Conservation (phyloP, 441 rosid genomes). For the Dalechampia spathulata region DNA sequence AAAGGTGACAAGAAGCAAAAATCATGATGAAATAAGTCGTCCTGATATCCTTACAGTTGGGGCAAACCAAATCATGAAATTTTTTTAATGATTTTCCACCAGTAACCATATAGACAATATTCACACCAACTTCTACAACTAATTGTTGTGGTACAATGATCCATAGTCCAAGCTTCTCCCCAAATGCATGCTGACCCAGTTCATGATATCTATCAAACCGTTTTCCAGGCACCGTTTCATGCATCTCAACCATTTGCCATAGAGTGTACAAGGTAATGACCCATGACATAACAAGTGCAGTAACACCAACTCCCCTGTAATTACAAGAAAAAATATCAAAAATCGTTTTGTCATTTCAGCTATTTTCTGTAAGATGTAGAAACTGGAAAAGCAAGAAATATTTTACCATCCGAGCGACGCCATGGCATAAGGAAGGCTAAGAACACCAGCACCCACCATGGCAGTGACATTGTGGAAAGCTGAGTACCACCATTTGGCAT, state of each 20-base stretch:
- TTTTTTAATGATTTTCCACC: constrained; percentile 87
- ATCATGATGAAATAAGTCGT: constrained; percentile 59
- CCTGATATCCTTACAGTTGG: constrained; percentile 39
- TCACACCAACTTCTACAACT: constrained; percentile 53
- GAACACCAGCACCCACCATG: constrained; percentile 89
- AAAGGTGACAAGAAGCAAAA: constrained; percentile 60
- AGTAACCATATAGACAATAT: constrained; percentile 75
- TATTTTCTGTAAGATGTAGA: neutral
- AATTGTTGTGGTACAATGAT: constrained; percentile 82
- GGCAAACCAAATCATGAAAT: constrained; percentile 49
- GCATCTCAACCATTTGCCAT: constrained; percentile 96
- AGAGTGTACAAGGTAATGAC: constrained; percentile 60
- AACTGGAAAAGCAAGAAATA: neutral
- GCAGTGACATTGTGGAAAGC: constrained; percentile 94
- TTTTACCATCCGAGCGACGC: constrained; percentile 78
- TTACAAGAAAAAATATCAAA: neutral
- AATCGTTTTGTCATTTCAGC: too few species aligned
- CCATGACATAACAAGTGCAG: constrained; percentile 52
- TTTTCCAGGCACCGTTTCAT: constrained; percentile 69
- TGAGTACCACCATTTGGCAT: constrained; percentile 88
- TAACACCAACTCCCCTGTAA: constrained; percentile 68
- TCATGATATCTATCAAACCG: constrained; percentile 83
- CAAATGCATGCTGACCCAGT: constrained; percentile 65
- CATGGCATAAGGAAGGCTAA: constrained; percentile 82
- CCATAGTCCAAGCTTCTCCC: constrained; percentile 68